These are phyloP conservation scores for Trametes sanguinea DNA, from an alignment of 768 basidiomycete genomes.

Conservation along the genomic window DNA sequence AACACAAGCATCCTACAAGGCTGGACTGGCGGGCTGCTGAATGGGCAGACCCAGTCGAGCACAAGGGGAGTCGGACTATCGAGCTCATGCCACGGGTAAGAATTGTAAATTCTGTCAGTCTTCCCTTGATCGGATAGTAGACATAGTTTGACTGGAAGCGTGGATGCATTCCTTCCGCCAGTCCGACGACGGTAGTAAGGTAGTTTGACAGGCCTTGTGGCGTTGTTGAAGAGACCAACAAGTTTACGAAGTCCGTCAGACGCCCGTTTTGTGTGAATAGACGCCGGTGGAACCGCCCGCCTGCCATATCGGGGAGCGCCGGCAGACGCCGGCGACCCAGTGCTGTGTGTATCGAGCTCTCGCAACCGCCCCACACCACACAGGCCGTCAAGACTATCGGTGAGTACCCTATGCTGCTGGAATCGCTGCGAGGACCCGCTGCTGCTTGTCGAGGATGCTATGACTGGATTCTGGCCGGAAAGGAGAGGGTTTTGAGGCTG, in stretches of 20 bases:
- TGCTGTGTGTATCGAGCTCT: slow-evolving; percentile 13
- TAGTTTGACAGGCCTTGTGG: neutral
- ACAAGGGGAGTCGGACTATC: too few species aligned
- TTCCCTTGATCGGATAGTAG: too few species aligned
- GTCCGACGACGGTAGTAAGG: neutral
- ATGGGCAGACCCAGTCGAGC: too few species aligned
- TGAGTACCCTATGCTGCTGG: slow-evolving; percentile 13
- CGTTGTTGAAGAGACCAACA: neutral
- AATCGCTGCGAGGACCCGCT: neutral
- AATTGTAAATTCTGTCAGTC: too few species aligned
- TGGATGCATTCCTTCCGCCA: neutral
- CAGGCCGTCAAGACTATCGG: slow-evolving; percentile 25
- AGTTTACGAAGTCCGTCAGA: neutral
- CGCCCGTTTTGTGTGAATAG: neutral
- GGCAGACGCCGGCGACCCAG: slow-evolving; percentile 8
- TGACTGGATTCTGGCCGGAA: neutral
- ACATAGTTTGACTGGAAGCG: neutral
- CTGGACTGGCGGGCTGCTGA: too few species aligned
- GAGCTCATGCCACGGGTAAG: too few species aligned
- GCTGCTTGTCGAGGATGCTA: neutral
- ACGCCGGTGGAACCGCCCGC: neutral
- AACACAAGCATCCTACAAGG: too few species aligned
- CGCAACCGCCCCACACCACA: slow-evolving; percentile 17
- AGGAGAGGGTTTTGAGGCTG: slow-evolving; percentile 3
- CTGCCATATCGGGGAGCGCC: neutral